Evolutionary conservation across 768 basidiomycete species (phyloP).

Genomic region (Lanmaoa pseudosensibilis): DNA sequence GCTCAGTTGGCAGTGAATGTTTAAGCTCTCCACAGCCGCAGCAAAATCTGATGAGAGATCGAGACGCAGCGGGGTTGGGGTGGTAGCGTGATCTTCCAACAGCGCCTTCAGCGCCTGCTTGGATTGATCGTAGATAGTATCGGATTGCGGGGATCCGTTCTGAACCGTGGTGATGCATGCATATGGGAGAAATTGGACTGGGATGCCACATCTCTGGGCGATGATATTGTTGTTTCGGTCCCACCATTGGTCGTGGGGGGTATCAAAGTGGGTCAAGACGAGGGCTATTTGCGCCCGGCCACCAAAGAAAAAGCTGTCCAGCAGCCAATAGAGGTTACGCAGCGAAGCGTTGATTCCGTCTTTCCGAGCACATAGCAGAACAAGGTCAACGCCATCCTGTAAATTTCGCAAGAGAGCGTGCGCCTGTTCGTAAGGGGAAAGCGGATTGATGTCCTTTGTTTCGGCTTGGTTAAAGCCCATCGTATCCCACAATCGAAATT

Average conservation of each 20-base stretch:
- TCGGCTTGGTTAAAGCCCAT: slow-evolving; percentile 33
- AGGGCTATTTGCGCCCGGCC: slow-evolving; percentile 37
- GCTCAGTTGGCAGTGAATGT: slow-evolving; percentile 12
- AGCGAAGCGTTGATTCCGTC: slow-evolving; percentile 38
- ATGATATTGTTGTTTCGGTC: slow-evolving; percentile 24
- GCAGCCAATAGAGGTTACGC: slow-evolving; percentile 38
- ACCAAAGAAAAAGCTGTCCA: slow-evolving; percentile 40
- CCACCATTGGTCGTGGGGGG: slow-evolving; percentile 41
- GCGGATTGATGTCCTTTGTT: slow-evolving; percentile 10
- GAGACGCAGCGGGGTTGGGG: slow-evolving; percentile 13
- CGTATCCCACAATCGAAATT: slow-evolving; percentile 35
- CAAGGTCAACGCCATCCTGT: slow-evolving; percentile 37
- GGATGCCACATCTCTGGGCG: slow-evolving; percentile 19
- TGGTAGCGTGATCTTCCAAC: slow-evolving; percentile 5
- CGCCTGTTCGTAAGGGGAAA: slow-evolving; percentile 30
- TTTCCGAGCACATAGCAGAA: slow-evolving; percentile 41
- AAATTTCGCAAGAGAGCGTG: slow-evolving; percentile 36
- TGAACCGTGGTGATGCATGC: slow-evolving; percentile 23
- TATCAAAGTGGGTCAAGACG: slow-evolving; percentile 41
- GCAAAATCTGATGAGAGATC: slow-evolving; percentile 16
- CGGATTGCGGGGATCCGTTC: background rate
- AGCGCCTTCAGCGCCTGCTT: slow-evolving; percentile 10
- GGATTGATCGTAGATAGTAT: slow-evolving; percentile 12
- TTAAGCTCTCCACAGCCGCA: slow-evolving; percentile 9
- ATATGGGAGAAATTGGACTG: slow-evolving; percentile 8